A percentile compares a stretch with the other conserved stretches of the same genome.
Conservation (phyloP, 1,284 basidiomycete species). For the Microbotryum intermedium region DNA sequence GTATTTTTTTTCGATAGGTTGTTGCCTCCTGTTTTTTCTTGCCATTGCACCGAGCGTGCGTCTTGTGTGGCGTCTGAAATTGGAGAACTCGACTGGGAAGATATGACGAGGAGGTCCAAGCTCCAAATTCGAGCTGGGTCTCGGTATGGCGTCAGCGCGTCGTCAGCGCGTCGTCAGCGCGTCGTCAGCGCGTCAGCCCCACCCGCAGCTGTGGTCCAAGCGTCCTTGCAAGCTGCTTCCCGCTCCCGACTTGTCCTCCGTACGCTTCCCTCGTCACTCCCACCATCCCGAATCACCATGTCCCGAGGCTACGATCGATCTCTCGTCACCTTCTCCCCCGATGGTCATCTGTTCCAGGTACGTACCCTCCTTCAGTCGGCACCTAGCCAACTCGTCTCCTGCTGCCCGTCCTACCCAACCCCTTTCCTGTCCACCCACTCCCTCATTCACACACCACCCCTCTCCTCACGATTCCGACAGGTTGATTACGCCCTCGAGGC, state of each 20-base stretch:
- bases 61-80: too few relatives aligned
- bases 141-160: neutral
- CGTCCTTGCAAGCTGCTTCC: neutral
- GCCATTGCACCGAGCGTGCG: too few relatives aligned
- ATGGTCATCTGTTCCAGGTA: slow-evolving; percentile 88
- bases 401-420: neutral
- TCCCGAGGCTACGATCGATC: slow-evolving; percentile 41
- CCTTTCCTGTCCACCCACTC: neutral
- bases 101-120: too few relatives aligned
- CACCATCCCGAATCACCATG: too few relatives aligned
- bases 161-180: neutral
- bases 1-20: too few relatives aligned
- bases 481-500: slow-evolving; percentile 98
- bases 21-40: too few relatives aligned
- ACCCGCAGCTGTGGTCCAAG: too few relatives aligned
- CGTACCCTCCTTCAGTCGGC: slow-evolving; percentile 12
- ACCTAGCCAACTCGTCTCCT: neutral
- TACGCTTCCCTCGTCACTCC: too few relatives aligned
- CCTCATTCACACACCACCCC: neutral
- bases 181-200: neutral
- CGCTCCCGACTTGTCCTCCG: neutral
- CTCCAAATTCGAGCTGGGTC: too few relatives aligned
- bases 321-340: slow-evolving; percentile 87
- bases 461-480: slow-evolving; percentile 41
- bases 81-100: too few relatives aligned